Evolutionary conservation across 75 land plant species (phyloP).

Genomic region (Ceratopteris richardii): DNA sequence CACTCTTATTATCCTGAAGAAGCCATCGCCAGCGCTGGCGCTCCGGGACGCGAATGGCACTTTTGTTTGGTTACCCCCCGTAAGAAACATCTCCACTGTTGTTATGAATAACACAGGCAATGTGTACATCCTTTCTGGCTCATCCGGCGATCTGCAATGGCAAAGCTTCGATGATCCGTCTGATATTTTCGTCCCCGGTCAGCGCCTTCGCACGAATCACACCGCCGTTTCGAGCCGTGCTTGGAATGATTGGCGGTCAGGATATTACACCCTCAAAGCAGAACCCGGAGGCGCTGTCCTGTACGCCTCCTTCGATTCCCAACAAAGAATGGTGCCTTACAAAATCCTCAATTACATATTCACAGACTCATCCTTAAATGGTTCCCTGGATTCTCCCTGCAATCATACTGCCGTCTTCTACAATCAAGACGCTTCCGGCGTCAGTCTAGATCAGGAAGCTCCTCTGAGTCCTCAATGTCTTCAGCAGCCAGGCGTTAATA

Average conservation of each 20-base stretch:
- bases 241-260: constrained; percentile 1
- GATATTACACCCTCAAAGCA: constrained; percentile 6
- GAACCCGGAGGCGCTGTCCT: constrained; percentile 14
- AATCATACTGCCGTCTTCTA: constrained; percentile 4
- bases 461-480: not conserved
- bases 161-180: constrained; percentile 57
- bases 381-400: constrained; percentile 7
- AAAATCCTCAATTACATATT: constrained; percentile 7
- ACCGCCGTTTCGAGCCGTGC: not conserved
- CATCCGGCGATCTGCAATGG: constrained; percentile 17
- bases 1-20: not conserved
- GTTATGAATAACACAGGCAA: constrained; percentile 10
- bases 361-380: too few species aligned
- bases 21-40: not conserved
- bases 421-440: not conserved
- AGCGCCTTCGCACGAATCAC: constrained; percentile 10
- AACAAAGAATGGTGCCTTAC: constrained; percentile 1
- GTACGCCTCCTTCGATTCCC: constrained; percentile 3
- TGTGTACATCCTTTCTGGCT: constrained; percentile 3
- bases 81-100: not conserved
- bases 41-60: not conserved
- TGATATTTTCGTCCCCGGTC: constrained; percentile 46
- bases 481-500: not conserved
- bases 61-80: not conserved
- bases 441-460: constrained; percentile 6